Conservation (phyloP, 495 filamentous ascomycete genomes). For the Talaromyces wortmannii region DNA sequence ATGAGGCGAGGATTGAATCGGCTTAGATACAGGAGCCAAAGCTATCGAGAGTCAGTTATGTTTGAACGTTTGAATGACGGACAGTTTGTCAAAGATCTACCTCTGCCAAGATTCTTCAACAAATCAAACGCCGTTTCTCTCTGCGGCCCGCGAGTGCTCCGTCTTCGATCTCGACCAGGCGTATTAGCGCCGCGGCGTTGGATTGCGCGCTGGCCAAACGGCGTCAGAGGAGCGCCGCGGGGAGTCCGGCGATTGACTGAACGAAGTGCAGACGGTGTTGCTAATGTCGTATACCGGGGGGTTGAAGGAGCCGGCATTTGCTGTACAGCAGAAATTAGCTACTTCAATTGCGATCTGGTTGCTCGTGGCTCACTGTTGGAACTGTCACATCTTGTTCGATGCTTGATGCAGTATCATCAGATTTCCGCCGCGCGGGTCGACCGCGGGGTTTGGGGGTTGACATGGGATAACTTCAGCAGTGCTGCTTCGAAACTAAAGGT, state of each 20-base stretch:
- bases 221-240: conserved; percentile 50
- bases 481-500: too few species aligned
- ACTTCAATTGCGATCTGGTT: too few species aligned
- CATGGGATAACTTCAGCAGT: conserved; percentile 9
- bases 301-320: conserved; percentile 19
- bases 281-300: conserved; percentile 24
- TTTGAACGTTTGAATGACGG: not conserved
- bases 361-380: not conserved
- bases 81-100: conserved; percentile 8
- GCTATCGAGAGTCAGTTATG: conserved; percentile 15
- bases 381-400: not conserved
- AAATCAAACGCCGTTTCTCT: conserved; percentile 72
- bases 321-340: not conserved
- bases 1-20: conserved; percentile 54
- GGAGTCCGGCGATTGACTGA: conserved; percentile 27
- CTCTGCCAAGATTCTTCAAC: conserved; percentile 57
- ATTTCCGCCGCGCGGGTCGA: conserved; percentile 8
- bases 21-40: conserved; percentile 52
- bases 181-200: conserved; percentile 73
- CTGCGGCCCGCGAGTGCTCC: conserved; percentile 53
- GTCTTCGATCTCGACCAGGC: conserved; percentile 58
- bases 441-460: conserved; percentile 31
- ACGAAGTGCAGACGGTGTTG: conserved; percentile 27
- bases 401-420: not conserved
- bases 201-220: conserved; percentile 65